phyloP scores from a whole-genome alignment of 805 yeast species.

The Candida krabiensis region DNA sequence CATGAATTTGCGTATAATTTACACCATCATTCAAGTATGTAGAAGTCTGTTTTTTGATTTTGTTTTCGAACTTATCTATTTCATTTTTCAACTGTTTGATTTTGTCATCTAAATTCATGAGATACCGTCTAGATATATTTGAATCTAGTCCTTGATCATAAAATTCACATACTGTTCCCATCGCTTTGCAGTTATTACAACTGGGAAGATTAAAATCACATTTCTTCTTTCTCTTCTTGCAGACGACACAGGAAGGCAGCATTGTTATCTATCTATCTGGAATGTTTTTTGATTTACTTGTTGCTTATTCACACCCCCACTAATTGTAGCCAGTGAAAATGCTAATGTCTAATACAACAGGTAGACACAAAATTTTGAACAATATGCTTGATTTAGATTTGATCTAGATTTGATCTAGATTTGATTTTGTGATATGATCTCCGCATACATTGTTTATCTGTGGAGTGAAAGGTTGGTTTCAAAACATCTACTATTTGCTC shows the following conservation, averaged over 20 bases:
- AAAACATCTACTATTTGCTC: too few relatives aligned
- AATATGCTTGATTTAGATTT: too few relatives aligned
- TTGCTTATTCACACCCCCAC: too few relatives aligned
- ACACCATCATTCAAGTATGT: background rate
- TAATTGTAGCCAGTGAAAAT: too few relatives aligned
- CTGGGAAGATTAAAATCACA: conserved; percentile 23
- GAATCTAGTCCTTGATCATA: conserved; percentile 22
- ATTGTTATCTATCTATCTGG: conserved; percentile 5
- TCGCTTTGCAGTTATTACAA: conserved; percentile 16
- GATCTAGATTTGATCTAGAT: too few relatives aligned
- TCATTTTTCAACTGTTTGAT: conserved; percentile 15
- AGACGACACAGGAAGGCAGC: conserved; percentile 18
- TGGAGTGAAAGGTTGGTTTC: too few relatives aligned
- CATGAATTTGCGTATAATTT: background rate
- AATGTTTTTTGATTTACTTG: too few relatives aligned
- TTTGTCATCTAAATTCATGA: conserved; percentile 17
- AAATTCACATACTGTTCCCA: conserved; percentile 21
- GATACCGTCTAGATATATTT: conserved; percentile 14
- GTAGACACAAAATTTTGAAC: too few relatives aligned
- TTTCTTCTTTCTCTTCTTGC: conserved; percentile 21
- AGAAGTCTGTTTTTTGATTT: conserved; percentile 7
- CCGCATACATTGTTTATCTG: too few relatives aligned
- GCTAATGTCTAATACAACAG: too few relatives aligned
- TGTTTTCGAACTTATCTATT: conserved; percentile 13
- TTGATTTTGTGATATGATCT: too few relatives aligned